Evolutionary conservation across 257 asterid species (phyloP).

Genomic region (Fraxinus quadrangulata): DNA sequence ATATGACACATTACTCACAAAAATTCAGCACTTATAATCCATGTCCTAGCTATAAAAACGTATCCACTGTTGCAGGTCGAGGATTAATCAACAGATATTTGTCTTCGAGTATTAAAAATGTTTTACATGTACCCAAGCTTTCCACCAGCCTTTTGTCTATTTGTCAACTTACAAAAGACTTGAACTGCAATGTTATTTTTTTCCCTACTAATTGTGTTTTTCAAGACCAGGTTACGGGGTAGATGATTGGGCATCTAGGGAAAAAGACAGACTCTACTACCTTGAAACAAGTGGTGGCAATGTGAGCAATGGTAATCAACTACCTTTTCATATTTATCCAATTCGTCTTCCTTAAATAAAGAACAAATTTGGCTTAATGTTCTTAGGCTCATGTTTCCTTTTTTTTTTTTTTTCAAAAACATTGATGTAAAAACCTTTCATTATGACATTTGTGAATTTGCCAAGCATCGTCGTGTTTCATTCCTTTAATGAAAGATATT

Average conservation of each 20-base stretch:
- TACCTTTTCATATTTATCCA: too few relatives aligned
- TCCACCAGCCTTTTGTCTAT: neutral
- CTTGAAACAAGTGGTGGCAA: neutral
- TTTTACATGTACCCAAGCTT: neutral
- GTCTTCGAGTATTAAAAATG: neutral
- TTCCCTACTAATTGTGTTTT: neutral
- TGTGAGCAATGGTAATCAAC: neutral
- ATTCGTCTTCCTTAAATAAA: too few relatives aligned
- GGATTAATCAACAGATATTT: neutral
- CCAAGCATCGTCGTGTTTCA: neutral
- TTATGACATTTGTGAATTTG: neutral
- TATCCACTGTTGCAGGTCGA: neutral
- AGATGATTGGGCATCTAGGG: neutral
- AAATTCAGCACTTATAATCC: neutral
- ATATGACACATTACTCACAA: neutral
- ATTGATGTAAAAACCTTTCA: neutral
- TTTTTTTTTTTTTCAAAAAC: neutral
- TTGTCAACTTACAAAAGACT: neutral
- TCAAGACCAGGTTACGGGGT: neutral
- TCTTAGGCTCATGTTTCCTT: neutral
- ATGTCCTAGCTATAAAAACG: neutral
- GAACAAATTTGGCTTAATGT: too few relatives aligned
- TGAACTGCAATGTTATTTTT: neutral
- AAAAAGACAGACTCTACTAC: neutral
- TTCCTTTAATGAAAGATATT: neutral